Evolutionary conservation across 495 filamentous ascomycete species (phyloP).

Genomic region (Lasiosphaeria miniovina): DNA sequence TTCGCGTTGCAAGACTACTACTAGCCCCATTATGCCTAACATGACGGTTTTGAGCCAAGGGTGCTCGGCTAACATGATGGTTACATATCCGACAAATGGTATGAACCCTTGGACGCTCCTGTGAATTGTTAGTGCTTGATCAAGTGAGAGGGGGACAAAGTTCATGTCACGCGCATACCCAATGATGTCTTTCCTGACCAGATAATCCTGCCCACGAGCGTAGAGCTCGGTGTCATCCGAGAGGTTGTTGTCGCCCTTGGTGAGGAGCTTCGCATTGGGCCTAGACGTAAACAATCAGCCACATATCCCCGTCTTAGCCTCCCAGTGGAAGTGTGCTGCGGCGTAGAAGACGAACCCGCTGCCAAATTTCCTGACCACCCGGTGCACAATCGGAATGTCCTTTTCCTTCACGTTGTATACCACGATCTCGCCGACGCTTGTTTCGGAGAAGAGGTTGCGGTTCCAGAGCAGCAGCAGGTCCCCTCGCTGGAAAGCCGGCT

Average conservation of each 20-base stretch:
- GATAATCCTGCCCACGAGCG: constrained; percentile 76
- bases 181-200: constrained; percentile 86
- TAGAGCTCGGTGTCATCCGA: constrained; percentile 92
- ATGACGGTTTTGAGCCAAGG: constrained; percentile 96
- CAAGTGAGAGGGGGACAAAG: neutral
- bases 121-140: constrained; percentile 6
- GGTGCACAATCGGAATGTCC: constrained; percentile 92
- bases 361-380: constrained; percentile 73
- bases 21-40: constrained; percentile 89
- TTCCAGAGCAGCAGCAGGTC: constrained; percentile 96
- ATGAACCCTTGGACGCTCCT: constrained; percentile 86
- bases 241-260: constrained; percentile 97
- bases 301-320: neutral
- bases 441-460: constrained; percentile 63
- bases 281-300: constrained; percentile 22
- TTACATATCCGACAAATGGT: constrained; percentile 95
- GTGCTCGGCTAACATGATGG: constrained; percentile 92
- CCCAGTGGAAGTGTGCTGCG: neutral
- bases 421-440: constrained; percentile 81
- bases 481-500: constrained; percentile 93
- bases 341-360: constrained; percentile 42
- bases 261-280: constrained; percentile 63
- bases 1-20: constrained; percentile 91
- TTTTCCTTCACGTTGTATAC: constrained; percentile 92
- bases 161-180: constrained; percentile 40